Conservation (phyloP, 2,329 filamentous ascomycete genomes). For the Mycosphaerella sp. region DNA sequence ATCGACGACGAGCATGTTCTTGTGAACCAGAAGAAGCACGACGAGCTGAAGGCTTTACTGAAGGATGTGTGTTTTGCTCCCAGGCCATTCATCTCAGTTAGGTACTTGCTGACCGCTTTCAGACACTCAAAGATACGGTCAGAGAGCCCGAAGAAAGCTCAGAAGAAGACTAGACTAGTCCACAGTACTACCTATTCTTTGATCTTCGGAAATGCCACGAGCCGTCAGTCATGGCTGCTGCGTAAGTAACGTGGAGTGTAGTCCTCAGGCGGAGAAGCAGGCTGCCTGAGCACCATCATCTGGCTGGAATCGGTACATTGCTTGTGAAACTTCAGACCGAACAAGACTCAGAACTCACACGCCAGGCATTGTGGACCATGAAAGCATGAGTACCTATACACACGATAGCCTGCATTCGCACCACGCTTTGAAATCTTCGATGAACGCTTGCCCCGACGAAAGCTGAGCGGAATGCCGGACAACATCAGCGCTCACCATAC, state of each 20-base stretch:
- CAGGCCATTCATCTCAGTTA: not conserved
- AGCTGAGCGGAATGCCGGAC: too few relatives aligned
- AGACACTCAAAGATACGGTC: constrained; percentile 36
- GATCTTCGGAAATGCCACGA: not conserved
- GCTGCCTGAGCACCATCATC: not conserved
- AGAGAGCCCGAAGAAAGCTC: constrained; percentile 34
- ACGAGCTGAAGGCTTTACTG: constrained; percentile 59
- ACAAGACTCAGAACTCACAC: too few relatives aligned
- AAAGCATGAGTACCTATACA: too few relatives aligned
- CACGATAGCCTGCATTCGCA: too few relatives aligned
- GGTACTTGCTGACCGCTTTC: not conserved
- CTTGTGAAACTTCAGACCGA: too few relatives aligned
- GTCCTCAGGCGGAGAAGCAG: not conserved
- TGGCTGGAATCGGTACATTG: not conserved
- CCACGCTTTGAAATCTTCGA: too few relatives aligned
- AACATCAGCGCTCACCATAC: too few relatives aligned
- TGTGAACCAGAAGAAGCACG: constrained; percentile 67
- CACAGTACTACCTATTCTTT: not conserved
- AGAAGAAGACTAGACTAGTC: constrained; percentile 29
- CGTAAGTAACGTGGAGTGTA: not conserved
- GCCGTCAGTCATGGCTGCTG: not conserved
- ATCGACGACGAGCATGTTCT: constrained; percentile 70
- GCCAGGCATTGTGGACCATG: too few relatives aligned
- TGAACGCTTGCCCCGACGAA: too few relatives aligned
- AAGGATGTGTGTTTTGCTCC: constrained; percentile 50